A percentile compares a stretch with the other conserved stretches of the same genome.
Evolutionary conservation across 1,284 basidiomycete genomes (phyloP).

Genomic region (Agaricales sp.): DNA sequence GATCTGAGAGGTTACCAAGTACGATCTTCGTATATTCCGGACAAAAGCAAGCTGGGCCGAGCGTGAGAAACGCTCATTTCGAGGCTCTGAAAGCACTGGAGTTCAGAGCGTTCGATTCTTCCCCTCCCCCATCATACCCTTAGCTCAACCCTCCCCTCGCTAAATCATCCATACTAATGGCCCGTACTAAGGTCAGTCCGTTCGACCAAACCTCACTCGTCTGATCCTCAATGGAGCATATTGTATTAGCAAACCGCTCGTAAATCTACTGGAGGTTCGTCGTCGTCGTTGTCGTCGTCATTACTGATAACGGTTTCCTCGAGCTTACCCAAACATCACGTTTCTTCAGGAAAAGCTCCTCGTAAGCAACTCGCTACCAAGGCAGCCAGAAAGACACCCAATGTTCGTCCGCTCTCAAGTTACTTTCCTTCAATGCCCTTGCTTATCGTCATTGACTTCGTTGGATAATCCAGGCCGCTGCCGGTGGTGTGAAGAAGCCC

Average conservation of each 20-base stretch:
- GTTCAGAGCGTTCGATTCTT: slow-evolving; percentile 17
- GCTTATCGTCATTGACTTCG: slow-evolving; percentile 8
- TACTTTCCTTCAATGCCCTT: not conserved
- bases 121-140: slow-evolving; percentile 31
- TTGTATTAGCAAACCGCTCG: slow-evolving; percentile 21
- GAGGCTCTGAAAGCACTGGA: not conserved
- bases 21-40: not conserved
- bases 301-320: slow-evolving; percentile 9
- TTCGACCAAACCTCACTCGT: not conserved
- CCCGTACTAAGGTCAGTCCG: slow-evolving; percentile 60
- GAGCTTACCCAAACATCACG: slow-evolving; percentile 12
- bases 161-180: slow-evolving; percentile 37
- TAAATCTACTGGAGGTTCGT: slow-evolving; percentile 77
- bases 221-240: slow-evolving; percentile 1
- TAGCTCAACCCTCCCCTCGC: slow-evolving; percentile 17
- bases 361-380: slow-evolving; percentile 91
- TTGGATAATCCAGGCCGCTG: slow-evolving; percentile 46
- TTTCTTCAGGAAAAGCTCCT: slow-evolving; percentile 60
- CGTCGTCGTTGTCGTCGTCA: slow-evolving; percentile 11
- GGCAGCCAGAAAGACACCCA: slow-evolving; percentile 76
- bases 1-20: not conserved
- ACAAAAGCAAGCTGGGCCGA: not conserved
- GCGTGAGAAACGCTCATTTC: not conserved
- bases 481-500: slow-evolving; percentile 97
- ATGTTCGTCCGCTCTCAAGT: slow-evolving; percentile 35